A percentile compares a stretch with the other conserved stretches of the same genome.
phyloP scores from a whole-genome alignment of 192 early-diverging fungal genomes.

The Backusella sp. region DNA sequence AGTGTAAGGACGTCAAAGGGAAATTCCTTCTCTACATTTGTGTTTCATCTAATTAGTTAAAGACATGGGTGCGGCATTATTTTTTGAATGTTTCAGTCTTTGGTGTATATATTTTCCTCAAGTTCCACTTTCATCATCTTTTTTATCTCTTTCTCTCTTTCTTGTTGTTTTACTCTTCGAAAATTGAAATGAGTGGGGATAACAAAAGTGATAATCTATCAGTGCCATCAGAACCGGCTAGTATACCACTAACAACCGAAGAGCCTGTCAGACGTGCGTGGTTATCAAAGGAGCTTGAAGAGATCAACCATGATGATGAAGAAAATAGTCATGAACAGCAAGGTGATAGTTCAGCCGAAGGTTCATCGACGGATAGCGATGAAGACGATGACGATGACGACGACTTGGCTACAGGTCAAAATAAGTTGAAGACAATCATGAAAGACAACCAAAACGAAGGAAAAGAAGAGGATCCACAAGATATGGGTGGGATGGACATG shows the following conservation, averaged over 20 bases:
- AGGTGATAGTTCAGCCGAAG: background rate
- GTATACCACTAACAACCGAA: conserved; percentile 32
- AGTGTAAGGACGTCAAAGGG: no score
- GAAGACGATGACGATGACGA: background rate
- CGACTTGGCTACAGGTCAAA: background rate
- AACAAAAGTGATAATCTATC: background rate
- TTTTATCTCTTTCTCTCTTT: background rate
- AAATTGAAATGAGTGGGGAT: background rate
- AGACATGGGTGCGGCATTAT: background rate
- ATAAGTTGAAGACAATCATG: background rate
- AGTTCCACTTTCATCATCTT: no score
- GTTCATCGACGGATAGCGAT: background rate
- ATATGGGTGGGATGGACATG: background rate
- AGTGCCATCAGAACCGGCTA: background rate
- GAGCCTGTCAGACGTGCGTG: conserved; percentile 27
- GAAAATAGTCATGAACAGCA: background rate
- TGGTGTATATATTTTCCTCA: background rate
- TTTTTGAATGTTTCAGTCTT: background rate
- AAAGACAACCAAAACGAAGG: background rate
- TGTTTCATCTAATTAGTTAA: background rate
- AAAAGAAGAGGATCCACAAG: background rate
- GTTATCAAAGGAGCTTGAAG: conserved; percentile 12
- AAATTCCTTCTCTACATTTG: no score
- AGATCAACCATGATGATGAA: conserved; percentile 12
- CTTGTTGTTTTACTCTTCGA: background rate